phyloP scores from a whole-genome alignment of 176 grass and related monocot genomes.

The Oryza coarctata region DNA sequence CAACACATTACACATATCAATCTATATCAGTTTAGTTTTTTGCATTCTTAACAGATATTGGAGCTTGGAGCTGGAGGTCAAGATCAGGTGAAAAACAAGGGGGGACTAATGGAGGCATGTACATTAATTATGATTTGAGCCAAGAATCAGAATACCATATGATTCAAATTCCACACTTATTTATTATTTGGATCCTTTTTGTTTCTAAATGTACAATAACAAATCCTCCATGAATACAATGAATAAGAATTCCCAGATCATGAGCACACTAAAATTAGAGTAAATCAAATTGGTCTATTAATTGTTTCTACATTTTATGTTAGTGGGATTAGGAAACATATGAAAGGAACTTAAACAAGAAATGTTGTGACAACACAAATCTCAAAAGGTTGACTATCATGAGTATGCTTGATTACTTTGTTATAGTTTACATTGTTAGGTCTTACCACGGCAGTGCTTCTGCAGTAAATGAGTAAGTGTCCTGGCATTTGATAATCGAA shows the following conservation, averaged over 20 bases:
- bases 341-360: background rate
- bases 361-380: background rate
- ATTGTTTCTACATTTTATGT: background rate
- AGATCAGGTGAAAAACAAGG: background rate
- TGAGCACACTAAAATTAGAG: background rate
- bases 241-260: background rate
- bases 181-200: background rate
- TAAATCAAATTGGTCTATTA: background rate
- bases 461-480: background rate
- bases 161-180: background rate
- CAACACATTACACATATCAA: background rate
- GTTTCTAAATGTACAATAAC: background rate
- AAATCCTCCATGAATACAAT: background rate
- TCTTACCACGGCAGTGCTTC: background rate
- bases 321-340: background rate
- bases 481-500: background rate
- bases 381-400: background rate
- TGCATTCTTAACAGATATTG: background rate
- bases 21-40: background rate
- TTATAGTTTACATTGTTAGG: background rate
- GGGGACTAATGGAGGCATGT: background rate
- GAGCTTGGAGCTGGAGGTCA: conserved; percentile 25
- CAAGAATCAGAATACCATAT: background rate
- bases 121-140: background rate
- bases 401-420: background rate